Evolutionary conservation across 2,329 filamentous ascomycete genomes (phyloP).

Genomic region (Chrysoporthe puriensis): DNA sequence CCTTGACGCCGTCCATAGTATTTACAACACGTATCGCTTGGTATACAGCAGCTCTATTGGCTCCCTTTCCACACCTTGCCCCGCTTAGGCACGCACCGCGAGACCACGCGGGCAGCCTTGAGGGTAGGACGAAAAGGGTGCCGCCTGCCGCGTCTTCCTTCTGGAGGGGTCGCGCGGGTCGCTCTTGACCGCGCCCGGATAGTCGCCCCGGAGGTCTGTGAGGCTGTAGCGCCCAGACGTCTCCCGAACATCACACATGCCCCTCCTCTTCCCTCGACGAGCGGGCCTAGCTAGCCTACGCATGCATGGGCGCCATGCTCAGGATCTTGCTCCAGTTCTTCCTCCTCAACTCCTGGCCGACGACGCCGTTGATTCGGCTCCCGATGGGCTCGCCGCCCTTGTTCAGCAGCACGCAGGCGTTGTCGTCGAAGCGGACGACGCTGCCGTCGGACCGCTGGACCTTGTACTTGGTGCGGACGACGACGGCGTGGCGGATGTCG

Average conservation of each 20-base stretch:
- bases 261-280: background rate
- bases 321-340: constrained; percentile 99
- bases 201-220: background rate
- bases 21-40: background rate
- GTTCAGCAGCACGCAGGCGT: constrained; percentile 96
- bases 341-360: constrained; percentile 84
- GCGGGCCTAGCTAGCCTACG: constrained; percentile 38
- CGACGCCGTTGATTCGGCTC: constrained; percentile 87
- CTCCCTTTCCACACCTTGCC: background rate
- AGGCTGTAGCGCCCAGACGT: background rate
- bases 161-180: background rate
- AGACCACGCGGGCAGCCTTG: background rate
- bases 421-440: constrained; percentile 93
- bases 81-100: background rate
- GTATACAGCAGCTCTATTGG: background rate
- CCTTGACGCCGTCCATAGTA: background rate
- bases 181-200: background rate
- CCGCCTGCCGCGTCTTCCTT: background rate
- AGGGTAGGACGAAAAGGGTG: background rate
- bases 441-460: constrained; percentile 86
- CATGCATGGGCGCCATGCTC: constrained; percentile 81
- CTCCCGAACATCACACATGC: background rate
- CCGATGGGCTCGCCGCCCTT: constrained; percentile 96
- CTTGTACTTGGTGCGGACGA: constrained; percentile 90
- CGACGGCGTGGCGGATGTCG: constrained; percentile 93